phyloP scores from a whole-genome alignment of 2,329 filamentous ascomycete genomes.

The Hortaea werneckii region DNA sequence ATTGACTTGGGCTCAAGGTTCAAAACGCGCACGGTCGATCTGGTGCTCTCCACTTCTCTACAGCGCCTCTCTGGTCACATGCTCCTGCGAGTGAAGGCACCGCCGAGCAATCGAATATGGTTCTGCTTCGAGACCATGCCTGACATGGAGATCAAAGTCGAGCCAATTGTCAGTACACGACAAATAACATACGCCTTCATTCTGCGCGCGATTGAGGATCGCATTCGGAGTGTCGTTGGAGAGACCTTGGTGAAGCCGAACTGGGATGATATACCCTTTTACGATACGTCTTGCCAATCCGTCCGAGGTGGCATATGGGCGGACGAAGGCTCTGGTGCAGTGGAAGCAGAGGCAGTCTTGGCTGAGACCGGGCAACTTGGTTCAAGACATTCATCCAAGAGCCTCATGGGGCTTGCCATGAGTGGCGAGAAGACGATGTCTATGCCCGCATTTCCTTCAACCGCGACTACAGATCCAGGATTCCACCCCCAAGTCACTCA shows the following conservation, averaged over 20 bases:
- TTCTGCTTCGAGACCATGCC: constrained; percentile 89
- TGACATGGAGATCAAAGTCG: constrained; percentile 85
- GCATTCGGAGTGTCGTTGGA: constrained; percentile 85
- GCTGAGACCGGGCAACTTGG: neutral
- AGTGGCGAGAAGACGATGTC: constrained; percentile 17
- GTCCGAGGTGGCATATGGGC: constrained; percentile 81
- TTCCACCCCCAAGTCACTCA: too few species aligned
- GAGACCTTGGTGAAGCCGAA: constrained; percentile 88
- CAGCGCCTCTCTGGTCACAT: constrained; percentile 79
- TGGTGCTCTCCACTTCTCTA: constrained; percentile 76
- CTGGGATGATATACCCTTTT: constrained; percentile 93
- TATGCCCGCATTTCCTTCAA: constrained; percentile 11
- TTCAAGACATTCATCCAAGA: neutral
- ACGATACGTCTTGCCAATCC: constrained; percentile 64
- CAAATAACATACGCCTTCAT: constrained; percentile 94
- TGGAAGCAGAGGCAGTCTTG: constrained; percentile 2
- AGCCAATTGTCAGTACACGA: constrained; percentile 87
- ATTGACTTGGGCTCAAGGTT: constrained; percentile 84
- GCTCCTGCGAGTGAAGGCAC: constrained; percentile 80
- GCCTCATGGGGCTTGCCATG: neutral
- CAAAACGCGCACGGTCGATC: constrained; percentile 79
- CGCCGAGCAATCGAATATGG: constrained; percentile 94
- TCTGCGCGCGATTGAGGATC: constrained; percentile 82
- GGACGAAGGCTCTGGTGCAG: constrained; percentile 27
- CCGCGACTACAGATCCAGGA: neutral